Conservation (phyloP, 1,284 basidiomycete genomes). For the Athelia sp. region DNA sequence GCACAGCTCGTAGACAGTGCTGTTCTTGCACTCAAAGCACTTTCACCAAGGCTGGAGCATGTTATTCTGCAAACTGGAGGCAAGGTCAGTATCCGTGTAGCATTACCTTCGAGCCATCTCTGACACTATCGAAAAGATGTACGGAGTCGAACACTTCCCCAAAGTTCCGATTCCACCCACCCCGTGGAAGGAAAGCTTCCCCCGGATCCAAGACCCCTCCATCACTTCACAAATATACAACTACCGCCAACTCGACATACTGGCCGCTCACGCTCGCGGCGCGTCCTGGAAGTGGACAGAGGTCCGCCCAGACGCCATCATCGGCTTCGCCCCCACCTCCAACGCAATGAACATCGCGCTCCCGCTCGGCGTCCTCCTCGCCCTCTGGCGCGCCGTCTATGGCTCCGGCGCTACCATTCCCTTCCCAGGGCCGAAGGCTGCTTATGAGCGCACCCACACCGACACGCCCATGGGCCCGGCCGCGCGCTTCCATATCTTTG, state of each 20-base stretch:
- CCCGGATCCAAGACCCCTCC: constrained; percentile 3
- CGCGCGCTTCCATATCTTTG: too few relatives aligned
- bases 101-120: not conserved
- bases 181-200: not conserved
- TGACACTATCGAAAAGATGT: constrained; percentile 1
- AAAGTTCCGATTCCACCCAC: constrained; percentile 1
- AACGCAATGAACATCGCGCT: constrained; percentile 4
- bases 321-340: constrained; percentile 4
- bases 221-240: constrained; percentile 2
- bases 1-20: not conserved
- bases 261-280: constrained; percentile 1
- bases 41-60: not conserved
- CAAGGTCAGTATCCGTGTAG: not conserved
- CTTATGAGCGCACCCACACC: too few relatives aligned
- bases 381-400: constrained; percentile 4
- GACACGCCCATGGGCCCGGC: too few relatives aligned
- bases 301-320: constrained; percentile 4
- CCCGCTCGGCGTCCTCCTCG: constrained; percentile 2
- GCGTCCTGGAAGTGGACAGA: constrained; percentile 4
- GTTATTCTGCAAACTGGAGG: constrained; percentile 3
- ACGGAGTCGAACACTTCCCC: not conserved
- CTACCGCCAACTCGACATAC: constrained; percentile 3
- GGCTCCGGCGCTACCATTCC: constrained; percentile 1
- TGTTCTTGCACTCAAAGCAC: constrained; percentile 1
- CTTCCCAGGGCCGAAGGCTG: not conserved